phyloP scores from a whole-genome alignment of 2,329 filamentous ascomycete genomes.

The Fusarium sp. region DNA sequence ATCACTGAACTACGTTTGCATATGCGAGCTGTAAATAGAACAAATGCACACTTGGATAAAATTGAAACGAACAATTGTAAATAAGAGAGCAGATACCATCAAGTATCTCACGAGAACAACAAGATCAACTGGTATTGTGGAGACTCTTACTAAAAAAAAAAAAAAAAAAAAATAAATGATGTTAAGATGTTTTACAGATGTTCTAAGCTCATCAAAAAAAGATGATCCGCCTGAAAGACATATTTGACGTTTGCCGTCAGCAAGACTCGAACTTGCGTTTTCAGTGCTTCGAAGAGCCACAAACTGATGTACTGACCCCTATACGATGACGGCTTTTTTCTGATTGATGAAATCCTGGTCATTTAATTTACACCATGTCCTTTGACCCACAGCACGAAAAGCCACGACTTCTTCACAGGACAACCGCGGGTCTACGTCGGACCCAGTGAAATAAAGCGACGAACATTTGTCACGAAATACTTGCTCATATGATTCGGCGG shows the following conservation, averaged over 20 bases:
- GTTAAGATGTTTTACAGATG: too few relatives aligned
- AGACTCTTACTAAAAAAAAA: too few relatives aligned
- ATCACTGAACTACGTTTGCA: too few relatives aligned
- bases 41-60: too few relatives aligned
- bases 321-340: slow-evolving; percentile 26
- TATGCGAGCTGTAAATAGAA: too few relatives aligned
- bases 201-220: too few relatives aligned
- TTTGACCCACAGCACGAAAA: not conserved
- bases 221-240: not conserved
- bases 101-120: too few relatives aligned
- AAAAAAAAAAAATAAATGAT: too few relatives aligned
- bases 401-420: not conserved
- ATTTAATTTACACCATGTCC: not conserved
- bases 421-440: not conserved
- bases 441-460: not conserved
- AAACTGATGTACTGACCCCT: slow-evolving; percentile 33
- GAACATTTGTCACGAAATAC: too few relatives aligned
- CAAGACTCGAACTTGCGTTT: slow-evolving; percentile 33
- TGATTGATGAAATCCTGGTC: not conserved
- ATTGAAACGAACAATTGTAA: too few relatives aligned
- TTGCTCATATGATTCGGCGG: not conserved
- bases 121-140: too few relatives aligned
- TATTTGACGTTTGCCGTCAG: slow-evolving; percentile 15
- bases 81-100: too few relatives aligned
- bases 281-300: slow-evolving; percentile 25